A percentile compares a stretch with the other conserved stretches of the same genome.
These are phyloP conservation scores for Arabidopsis lyrata DNA, from an alignment of 441 rosid genomes.

Conservation along the genomic window DNA sequence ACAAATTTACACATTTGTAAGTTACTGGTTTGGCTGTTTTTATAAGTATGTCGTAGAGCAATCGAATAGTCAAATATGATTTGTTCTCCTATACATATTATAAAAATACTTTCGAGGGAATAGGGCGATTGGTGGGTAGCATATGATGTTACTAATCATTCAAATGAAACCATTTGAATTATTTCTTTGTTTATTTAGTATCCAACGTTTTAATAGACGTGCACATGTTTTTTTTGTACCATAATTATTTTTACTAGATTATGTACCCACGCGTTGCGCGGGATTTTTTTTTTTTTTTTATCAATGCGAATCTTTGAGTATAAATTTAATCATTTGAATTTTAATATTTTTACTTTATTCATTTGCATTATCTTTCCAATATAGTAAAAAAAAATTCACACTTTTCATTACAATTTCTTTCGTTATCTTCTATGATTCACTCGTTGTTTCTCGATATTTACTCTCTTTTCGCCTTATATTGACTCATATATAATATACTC, in stretches of 20 bases:
- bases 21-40: constrained; percentile 23
- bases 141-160: constrained; percentile 42
- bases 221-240: not conserved
- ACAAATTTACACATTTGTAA: not conserved
- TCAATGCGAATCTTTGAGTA: too few relatives aligned
- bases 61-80: constrained; percentile 33
- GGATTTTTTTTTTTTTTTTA: too few relatives aligned
- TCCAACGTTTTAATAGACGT: constrained; percentile 22
- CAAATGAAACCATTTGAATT: constrained; percentile 13
- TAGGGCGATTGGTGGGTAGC: constrained; percentile 38
- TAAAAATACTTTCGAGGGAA: not conserved
- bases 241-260: not conserved
- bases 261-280: too few relatives aligned
- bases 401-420: too few relatives aligned
- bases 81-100: constrained; percentile 15
- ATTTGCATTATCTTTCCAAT: too few relatives aligned
- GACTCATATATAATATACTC: too few relatives aligned
- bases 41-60: constrained; percentile 1
- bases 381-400: too few relatives aligned
- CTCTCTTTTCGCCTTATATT: too few relatives aligned
- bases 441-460: too few relatives aligned
- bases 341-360: too few relatives aligned
- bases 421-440: too few relatives aligned
- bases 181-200: not conserved
- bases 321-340: too few relatives aligned